Conservation (phyloP, 192 early-diverging fungal species). For the Podila epicladia region DNA sequence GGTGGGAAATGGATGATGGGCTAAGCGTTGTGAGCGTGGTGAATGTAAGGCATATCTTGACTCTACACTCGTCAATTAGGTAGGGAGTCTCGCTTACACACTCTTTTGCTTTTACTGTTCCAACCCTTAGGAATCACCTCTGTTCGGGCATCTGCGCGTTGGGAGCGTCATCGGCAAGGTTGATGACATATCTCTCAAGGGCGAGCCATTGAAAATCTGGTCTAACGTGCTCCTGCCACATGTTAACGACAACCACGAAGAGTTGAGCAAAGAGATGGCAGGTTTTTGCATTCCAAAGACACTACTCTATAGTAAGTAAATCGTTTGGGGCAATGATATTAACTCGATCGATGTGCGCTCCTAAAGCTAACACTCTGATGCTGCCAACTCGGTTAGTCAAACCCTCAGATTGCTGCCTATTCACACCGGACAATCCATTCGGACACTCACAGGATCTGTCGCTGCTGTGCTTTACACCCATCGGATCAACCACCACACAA, state of each 20-base stretch:
- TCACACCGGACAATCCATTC: constrained; percentile 61
- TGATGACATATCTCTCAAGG: constrained; percentile 49
- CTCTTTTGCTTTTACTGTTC: background rate
- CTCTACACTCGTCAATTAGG: background rate
- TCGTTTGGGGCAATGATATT: too few species aligned
- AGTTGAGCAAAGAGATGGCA: constrained; percentile 4
- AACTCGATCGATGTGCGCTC: too few species aligned
- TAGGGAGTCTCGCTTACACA: background rate
- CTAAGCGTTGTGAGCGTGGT: constrained; percentile 69
- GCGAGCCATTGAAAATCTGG: constrained; percentile 51
- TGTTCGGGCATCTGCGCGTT: constrained; percentile 53
- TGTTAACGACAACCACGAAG: background rate
- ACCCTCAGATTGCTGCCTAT: constrained; percentile 65
- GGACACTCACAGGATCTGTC: constrained; percentile 55
- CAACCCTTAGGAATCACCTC: constrained; percentile 52
- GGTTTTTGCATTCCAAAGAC: constrained; percentile 50
- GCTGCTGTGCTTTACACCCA: constrained; percentile 62
- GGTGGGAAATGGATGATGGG: constrained; percentile 59
- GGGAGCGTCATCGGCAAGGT: constrained; percentile 57
- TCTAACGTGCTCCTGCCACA: constrained; percentile 10
- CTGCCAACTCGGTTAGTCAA: constrained; percentile 14
- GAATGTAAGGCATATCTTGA: constrained; percentile 21
- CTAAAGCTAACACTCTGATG: too few species aligned
- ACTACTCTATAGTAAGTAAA: constrained; percentile 28
- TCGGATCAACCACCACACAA: constrained; percentile 14